phyloP scores from a whole-genome alignment of 2,329 filamentous ascomycete species.

The Drechslerella coelobrocha region DNA sequence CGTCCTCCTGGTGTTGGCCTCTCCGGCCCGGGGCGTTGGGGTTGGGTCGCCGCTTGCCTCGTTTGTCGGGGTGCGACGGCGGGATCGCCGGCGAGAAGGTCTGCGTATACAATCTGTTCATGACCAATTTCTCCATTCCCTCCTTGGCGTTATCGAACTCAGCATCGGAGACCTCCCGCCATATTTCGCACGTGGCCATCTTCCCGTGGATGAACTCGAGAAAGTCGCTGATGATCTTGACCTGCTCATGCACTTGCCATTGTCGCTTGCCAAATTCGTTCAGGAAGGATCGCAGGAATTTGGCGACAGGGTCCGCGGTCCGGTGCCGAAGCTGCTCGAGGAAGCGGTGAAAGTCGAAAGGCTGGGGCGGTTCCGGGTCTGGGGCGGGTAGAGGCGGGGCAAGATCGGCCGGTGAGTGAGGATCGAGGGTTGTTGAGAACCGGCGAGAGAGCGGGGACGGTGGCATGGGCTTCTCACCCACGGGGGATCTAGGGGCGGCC shows the following conservation, averaged over 20 bases:
- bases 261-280: constrained; percentile 95
- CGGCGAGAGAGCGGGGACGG: constrained; percentile 31
- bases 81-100: constrained; percentile 96
- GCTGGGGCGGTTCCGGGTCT: constrained; percentile 63
- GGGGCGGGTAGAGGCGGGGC: constrained; percentile 63
- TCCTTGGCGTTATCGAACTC: constrained; percentile 98
- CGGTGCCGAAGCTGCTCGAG: constrained; percentile 93
- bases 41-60: constrained; percentile 64
- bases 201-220: constrained; percentile 96
- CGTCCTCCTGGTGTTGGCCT: constrained; percentile 96
- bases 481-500: constrained; percentile 15
- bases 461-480: constrained; percentile 24
- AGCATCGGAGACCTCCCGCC: constrained; percentile 91
- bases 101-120: constrained; percentile 95
- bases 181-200: constrained; percentile 96
- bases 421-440: constrained; percentile 45
- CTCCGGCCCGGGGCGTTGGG: constrained; percentile 71
- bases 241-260: constrained; percentile 99
- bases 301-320: constrained; percentile 95
- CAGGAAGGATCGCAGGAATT: constrained; percentile 92
- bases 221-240: constrained; percentile 98
- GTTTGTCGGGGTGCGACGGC: constrained; percentile 74
- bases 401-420: constrained; percentile 30
- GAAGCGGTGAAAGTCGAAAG: constrained; percentile 97
- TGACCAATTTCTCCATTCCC: constrained; percentile 99